phyloP scores from a whole-genome alignment of 768 basidiomycete genomes.

The Lactifluus subvellereus region DNA sequence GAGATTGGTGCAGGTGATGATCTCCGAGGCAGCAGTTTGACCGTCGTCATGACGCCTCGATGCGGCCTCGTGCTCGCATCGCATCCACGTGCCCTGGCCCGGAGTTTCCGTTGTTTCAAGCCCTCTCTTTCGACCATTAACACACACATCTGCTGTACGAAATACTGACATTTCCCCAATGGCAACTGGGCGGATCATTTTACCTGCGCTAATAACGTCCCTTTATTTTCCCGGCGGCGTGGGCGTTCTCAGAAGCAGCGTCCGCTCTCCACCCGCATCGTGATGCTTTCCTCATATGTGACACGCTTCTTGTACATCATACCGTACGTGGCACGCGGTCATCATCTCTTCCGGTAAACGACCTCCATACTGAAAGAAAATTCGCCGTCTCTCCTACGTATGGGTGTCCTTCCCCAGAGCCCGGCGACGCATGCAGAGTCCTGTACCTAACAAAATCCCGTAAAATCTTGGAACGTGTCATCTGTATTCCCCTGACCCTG shows the following conservation, averaged over 20 bases:
- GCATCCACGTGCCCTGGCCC: no score
- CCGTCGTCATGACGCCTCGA: no score
- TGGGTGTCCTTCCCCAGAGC: constrained; percentile 1
- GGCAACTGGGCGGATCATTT: neutral
- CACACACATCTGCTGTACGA: no score
- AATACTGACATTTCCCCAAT: neutral
- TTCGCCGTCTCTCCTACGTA: neutral
- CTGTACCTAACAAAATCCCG: constrained; percentile 5
- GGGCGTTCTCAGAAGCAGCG: neutral
- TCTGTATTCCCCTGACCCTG: neutral
- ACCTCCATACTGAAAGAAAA: neutral
- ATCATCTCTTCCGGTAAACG: neutral
- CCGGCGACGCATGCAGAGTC: neutral
- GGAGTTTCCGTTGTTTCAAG: no score
- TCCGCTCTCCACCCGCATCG: constrained; percentile 20
- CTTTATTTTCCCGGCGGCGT: neutral
- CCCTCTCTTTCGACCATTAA: no score
- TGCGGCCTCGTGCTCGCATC: no score
- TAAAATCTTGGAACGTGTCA: constrained; percentile 4
- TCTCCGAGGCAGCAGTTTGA: neutral
- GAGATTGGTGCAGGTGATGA: neutral
- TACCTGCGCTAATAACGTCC: neutral
- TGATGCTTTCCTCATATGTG: constrained; percentile 7
- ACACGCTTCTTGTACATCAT: constrained; percentile 19
- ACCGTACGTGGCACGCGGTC: constrained; percentile 8